phyloP scores from a whole-genome alignment of 139 green algal species.

The Deuterostichococcus epilithicus region DNA sequence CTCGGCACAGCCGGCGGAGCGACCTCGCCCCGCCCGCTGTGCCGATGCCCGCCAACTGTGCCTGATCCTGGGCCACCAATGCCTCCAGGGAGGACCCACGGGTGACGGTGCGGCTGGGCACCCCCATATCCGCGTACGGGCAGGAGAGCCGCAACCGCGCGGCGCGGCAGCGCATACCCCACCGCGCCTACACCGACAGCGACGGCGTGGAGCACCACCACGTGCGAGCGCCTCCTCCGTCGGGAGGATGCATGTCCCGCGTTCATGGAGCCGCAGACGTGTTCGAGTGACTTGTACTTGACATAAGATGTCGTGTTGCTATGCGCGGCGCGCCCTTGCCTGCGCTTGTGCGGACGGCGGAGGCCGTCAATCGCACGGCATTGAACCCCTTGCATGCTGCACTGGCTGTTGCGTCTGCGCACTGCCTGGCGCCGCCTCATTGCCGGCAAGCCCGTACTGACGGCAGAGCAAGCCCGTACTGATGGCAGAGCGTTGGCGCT shows the following conservation, averaged over 20 bases:
- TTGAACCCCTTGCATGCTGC: not conserved
- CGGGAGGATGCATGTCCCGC: not conserved
- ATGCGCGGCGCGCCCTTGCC: not conserved
- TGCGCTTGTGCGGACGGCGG: not conserved
- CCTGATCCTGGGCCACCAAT: not conserved
- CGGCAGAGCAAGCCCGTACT: not conserved
- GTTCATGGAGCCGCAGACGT: not conserved
- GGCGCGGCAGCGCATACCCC: slow-evolving; percentile 83
- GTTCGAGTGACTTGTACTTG: not conserved
- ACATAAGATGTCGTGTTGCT: not conserved
- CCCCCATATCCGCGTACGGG: slow-evolving; percentile 65
- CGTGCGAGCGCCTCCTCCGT: slow-evolving; percentile 43
- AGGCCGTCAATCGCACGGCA: not conserved
- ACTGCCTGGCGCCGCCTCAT: not conserved
- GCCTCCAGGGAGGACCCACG: not conserved
- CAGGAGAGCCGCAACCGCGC: slow-evolving; percentile 74
- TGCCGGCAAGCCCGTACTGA: not conserved
- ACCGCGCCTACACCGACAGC: slow-evolving; percentile 81
- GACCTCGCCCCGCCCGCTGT: not conserved
- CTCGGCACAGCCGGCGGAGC: no score
- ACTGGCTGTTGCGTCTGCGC: not conserved
- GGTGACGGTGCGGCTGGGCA: slow-evolving; percentile 11
- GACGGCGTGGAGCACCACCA: slow-evolving; percentile 81
- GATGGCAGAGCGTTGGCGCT: not conserved
- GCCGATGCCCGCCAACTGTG: not conserved